Base-by-base conservation (phyloP, 2,329 filamentous ascomycete genomes). In the Diaporthe australafricana region DNA sequence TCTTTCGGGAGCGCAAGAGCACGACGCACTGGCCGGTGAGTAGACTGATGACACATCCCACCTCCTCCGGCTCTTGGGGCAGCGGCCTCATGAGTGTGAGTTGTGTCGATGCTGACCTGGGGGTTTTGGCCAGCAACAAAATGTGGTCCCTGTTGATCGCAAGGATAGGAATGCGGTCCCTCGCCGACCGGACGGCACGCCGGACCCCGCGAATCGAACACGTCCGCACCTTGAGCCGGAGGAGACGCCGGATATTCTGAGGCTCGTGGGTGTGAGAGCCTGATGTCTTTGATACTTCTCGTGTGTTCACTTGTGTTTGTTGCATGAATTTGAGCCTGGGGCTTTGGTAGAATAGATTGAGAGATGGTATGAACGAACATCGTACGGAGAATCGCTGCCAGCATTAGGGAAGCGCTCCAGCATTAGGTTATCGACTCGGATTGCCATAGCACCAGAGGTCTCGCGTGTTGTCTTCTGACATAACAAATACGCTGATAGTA, bases 21-120 rank as follows among this genome's bases (percentile, higher is more conserved):
- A 72, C 70, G 8, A 70, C 70, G 8, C 70, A 72, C 22, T 72
- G 57, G 42, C 70, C 70, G n/a, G 70, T 72, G 27, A 45, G 70
- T 30, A 27, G 30, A 27, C 8, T 17, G n/a, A n/a, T n/a, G n/a
- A n/a, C n/a, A n/a, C n/a, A n/a, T n/a, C n/a, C n/a, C n/a, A n/a
- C n/a, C n/a, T n/a, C n/a, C n/a, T n/a, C n/a, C n/a, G n/a, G n/a
- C n/a, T n/a, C n/a, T n/a, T n/a, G n/a, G n/a, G n/a, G n/a, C n/a
- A n/a, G n/a, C n/a, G n/a, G n/a, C n/a, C n/a, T n/a, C n/a, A n/a
- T n/a, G n/a, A n/a, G n/a, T n/a, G n/a, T n/a, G n/a, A n/a, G n/a
- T n/a, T n/a, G n/a, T n/a, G n/a, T n/a, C n/a, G n/a, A n/a, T n/a
- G 16, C 65, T 69, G 38, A 72, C 22, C 22, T 38, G 14, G 17